Evolutionary conservation across 1,284 basidiomycete species (phyloP).

Genomic region (Puccinia triticina): DNA sequence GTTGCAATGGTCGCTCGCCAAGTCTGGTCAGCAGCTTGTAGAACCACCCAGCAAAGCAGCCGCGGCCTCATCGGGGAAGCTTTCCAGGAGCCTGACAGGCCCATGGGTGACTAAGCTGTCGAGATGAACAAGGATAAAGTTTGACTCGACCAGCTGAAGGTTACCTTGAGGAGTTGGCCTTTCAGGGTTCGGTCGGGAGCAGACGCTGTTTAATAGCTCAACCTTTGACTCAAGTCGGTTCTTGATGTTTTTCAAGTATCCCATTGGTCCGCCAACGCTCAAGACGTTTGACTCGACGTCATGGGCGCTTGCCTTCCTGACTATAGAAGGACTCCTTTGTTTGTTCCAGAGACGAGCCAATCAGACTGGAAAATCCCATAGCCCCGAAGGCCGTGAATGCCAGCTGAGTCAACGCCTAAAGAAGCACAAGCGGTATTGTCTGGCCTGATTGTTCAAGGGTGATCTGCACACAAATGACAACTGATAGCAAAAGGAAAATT

Average conservation of each 20-base stretch:
- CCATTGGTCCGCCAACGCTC: constrained; percentile 29
- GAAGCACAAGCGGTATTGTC: background rate
- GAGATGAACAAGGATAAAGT: constrained; percentile 27
- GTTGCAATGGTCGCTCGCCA: constrained; percentile 2
- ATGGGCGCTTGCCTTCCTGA: constrained; percentile 26
- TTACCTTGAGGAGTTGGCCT: background rate
- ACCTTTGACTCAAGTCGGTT: background rate
- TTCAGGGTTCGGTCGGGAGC: constrained; percentile 27
- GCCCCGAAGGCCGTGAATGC: constrained; percentile 20
- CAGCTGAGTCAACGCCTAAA: constrained; percentile 29
- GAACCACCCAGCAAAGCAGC: background rate
- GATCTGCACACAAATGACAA: constrained; percentile 26
- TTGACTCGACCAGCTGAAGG: constrained; percentile 14
- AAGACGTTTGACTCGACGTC: constrained; percentile 16
- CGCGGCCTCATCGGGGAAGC: constrained; percentile 15
- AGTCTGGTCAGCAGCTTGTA: constrained; percentile 5
- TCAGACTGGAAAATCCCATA: constrained; percentile 16
- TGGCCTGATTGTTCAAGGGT: constrained; percentile 20
- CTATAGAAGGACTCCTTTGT: constrained; percentile 25
- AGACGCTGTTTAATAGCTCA: constrained; percentile 22
- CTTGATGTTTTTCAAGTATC: constrained; percentile 27
- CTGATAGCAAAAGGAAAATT: constrained; percentile 28
- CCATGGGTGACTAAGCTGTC: constrained; percentile 12
- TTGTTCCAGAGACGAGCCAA: constrained; percentile 15
- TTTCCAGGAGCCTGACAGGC: background rate